Evolutionary conservation across 2,329 filamentous ascomycete species (phyloP).

Genomic region (Fusarium setosum): DNA sequence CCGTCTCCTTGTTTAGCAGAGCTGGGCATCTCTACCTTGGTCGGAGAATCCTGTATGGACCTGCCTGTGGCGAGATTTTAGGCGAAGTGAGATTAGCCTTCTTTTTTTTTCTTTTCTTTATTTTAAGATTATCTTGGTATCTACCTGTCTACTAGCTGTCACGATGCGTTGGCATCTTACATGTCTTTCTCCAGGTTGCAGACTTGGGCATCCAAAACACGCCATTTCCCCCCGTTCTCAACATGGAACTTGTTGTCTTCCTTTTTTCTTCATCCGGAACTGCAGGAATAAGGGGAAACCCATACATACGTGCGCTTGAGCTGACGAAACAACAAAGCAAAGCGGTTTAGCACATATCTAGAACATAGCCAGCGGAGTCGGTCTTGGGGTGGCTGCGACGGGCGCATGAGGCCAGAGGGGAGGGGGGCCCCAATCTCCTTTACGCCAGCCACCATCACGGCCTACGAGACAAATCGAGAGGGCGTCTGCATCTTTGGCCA

Average conservation of each 20-base stretch:
- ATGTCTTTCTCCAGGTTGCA: not conserved
- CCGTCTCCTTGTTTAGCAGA: not conserved
- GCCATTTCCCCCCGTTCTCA: not conserved
- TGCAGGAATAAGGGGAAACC: slow-evolving; percentile 34
- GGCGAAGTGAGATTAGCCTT: not conserved
- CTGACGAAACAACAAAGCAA: slow-evolving; percentile 25
- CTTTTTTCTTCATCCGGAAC: not conserved
- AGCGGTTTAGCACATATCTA: slow-evolving; percentile 4
- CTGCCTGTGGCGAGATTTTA: not conserved
- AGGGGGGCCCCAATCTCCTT: slow-evolving; percentile 38
- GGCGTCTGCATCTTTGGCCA: slow-evolving; percentile 29
- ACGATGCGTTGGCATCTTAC: not conserved
- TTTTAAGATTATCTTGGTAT: not conserved
- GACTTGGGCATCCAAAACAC: not conserved
- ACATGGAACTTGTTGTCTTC: not conserved
- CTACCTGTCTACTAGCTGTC: not conserved
- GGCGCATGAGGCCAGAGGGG: slow-evolving; percentile 22
- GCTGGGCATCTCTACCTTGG: not conserved
- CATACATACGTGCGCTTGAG: not conserved
- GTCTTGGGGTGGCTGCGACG: slow-evolving; percentile 22
- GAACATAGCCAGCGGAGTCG: slow-evolving; percentile 1
- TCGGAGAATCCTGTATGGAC: too few relatives aligned
- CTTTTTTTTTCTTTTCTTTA: not conserved
- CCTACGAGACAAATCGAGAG: slow-evolving; percentile 36
- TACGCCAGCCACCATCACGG: slow-evolving; percentile 43